Evolutionary conservation across 2,329 filamentous ascomycete species (phyloP), one percentile per base, ranked within the genome.

Genomic region (Emmonsia crescens): DNA sequence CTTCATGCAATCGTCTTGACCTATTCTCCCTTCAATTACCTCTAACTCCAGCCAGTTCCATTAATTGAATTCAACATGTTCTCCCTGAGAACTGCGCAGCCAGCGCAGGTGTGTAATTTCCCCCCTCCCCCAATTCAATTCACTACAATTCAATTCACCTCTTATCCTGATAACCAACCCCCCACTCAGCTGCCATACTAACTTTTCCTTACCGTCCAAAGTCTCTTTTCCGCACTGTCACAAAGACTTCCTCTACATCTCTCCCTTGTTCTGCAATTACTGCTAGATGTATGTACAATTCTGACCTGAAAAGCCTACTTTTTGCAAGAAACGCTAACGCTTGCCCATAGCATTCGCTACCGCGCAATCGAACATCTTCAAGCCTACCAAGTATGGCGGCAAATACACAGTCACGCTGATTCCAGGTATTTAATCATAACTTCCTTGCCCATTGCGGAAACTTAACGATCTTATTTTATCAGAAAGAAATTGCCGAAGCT

Each of bases 401-500:
- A 99, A 97, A 83, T 99, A 97, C 85, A 99, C 94, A 44, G 93
- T 96, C 71, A 96, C 93, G 67, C 84, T 99, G 74, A 97, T 99
- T 76, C 94, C 94, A 77, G 94, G 93, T 85, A 82, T 70, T 77
- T 33, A 52, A 31, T 5, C 69, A 62, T 66, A 16, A 10, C 48
- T 5, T 52, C 19, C 48, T 65, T 68, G 66, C 67, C 65, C 64
- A 64, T 59, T 64, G 56, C 6, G 21, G 58, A 60, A 63, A 56
- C 42, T 49, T 12, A 27, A n/a, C 29, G 36, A 54, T 54, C 19
- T 21, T 33, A 31, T 46, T 42, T n/a, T n/a, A n/a, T n/a, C n/a
- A 49, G 49, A 54, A 42, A 44, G 40, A 44, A 46, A 40, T n/a
- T 38, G 40, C 44, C 44, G 40, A 59, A 38, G 8, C 31, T 27